Base-by-base conservation (phyloP, 2,329 filamentous ascomycete genomes). In the Fusarium hainanense region DNA sequence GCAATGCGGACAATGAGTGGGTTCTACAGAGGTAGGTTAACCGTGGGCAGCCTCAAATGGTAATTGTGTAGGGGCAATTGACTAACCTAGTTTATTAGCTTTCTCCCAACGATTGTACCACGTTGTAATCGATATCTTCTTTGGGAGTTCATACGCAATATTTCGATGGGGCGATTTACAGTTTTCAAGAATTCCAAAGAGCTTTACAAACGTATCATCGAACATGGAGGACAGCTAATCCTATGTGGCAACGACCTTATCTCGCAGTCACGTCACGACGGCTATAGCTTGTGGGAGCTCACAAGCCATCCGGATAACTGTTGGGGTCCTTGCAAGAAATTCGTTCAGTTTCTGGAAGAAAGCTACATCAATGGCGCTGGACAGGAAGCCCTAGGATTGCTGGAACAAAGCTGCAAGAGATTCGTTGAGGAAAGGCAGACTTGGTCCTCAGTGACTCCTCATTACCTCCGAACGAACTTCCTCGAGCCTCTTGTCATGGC, bases 331-430 rank as follows among this genome's bases (percentile, higher is more conserved):
- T 55, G 55, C 37, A 4, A 28, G 3, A 41, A 16, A 6, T 59
- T 68, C n/a, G 3, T 50, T 5, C 16, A 7, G 11, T 32, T 46
- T 28, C 10, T 70, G 5, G 12, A 48, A 14, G 54, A 52, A 7
- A 30, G 20, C 13, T 20, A 57, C 12, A 7, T 30, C 2, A 49
- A 54, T n/a, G 32, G 63, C 7, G 32, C 21, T 10, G 48, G 28
- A 6, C 12, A 54, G 12, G 54, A 67, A 25, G 48, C 34, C 4
- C 12, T 52, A 10, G 28, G 4, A 6, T 18, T 68, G 9, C 27
- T 70, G 5, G 20, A 70, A n/a, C 48, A 12, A 20, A 52, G 41
- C 13, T 70, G 58, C n/a, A 34, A 34, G 4, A 27, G 10, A 8
- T 18, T 65, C 20, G 14, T 57, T 6, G 21, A 62, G 2, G 50